phyloP scores from a whole-genome alignment of 2,329 filamentous ascomycete species.

The Trichoderma sp. region DNA sequence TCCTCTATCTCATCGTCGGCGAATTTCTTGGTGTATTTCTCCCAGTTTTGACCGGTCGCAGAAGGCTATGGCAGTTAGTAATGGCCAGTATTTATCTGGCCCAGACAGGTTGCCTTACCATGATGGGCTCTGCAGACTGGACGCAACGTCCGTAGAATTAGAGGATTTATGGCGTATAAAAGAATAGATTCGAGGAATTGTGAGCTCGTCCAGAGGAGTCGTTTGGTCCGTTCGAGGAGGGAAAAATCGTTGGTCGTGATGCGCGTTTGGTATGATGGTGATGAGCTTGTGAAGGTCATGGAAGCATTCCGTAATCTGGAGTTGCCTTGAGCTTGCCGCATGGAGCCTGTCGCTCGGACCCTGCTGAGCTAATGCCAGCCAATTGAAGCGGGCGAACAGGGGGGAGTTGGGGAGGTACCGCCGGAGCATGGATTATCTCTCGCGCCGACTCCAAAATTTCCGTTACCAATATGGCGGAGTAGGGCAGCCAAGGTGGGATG shows the following conservation, averaged over 20 bases:
- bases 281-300: slow-evolving; percentile 32
- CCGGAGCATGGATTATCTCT: slow-evolving; percentile 44
- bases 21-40: slow-evolving; percentile 98
- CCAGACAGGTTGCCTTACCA: slow-evolving; percentile 37
- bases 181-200: background rate
- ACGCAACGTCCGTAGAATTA: slow-evolving; percentile 24
- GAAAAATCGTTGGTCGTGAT: slow-evolving; percentile 7
- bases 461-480: slow-evolving; percentile 37
- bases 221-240: background rate
- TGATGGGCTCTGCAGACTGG: slow-evolving; percentile 40
- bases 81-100: background rate
- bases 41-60: slow-evolving; percentile 92
- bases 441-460: slow-evolving; percentile 45
- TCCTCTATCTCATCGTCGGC: slow-evolving; percentile 96
- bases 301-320: slow-evolving; percentile 44
- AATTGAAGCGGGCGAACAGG: slow-evolving; percentile 20
- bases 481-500: slow-evolving; percentile 45
- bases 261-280: slow-evolving; percentile 30
- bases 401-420: slow-evolving; percentile 25
- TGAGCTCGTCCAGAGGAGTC: background rate
- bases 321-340: slow-evolving; percentile 44
- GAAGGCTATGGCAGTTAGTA: slow-evolving; percentile 68
- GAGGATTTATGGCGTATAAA: background rate
- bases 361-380: slow-evolving; percentile 29
- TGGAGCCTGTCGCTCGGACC: slow-evolving; percentile 30